Evolutionary conservation across 1,139 yeast genomes (phyloP).

Genomic region (Wickerhamiella infanticola): DNA sequence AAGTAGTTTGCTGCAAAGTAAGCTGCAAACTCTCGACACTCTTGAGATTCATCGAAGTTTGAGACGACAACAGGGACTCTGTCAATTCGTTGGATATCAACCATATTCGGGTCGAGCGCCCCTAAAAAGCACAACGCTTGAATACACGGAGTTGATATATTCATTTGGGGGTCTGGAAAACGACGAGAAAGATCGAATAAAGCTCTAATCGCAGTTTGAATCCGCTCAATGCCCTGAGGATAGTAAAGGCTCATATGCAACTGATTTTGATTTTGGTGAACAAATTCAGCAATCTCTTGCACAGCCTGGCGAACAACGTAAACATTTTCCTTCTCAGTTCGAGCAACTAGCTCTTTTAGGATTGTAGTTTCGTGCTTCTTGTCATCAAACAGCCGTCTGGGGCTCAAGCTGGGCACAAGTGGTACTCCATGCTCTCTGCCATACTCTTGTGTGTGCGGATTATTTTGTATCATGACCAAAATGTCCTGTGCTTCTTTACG

Average conservation of each 20-base stretch:
- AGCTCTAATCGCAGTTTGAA: constrained; percentile 27
- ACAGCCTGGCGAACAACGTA: constrained; percentile 70
- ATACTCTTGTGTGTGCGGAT: not conserved
- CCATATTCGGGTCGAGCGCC: constrained; percentile 52
- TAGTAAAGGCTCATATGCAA: constrained; percentile 21
- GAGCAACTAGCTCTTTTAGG: not conserved
- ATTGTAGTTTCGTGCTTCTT: not conserved
- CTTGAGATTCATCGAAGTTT: constrained; percentile 47
- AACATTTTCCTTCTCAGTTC: constrained; percentile 40
- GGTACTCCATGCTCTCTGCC: not conserved
- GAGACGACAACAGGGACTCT: constrained; percentile 34
- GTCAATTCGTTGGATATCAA: constrained; percentile 34
- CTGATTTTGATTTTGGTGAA: constrained; percentile 34
- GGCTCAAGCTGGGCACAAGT: not conserved
- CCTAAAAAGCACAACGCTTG: constrained; percentile 66
- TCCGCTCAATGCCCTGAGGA: not conserved
- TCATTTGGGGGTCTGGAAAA: constrained; percentile 27
- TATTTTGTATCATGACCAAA: not conserved
- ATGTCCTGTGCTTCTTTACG: not conserved
- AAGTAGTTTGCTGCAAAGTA: constrained; percentile 53
- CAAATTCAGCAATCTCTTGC: constrained; percentile 43
- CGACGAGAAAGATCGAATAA: constrained; percentile 46
- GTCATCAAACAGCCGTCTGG: not conserved
- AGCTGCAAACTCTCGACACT: constrained; percentile 47
- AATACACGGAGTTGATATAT: constrained; percentile 45